Evolutionary conservation across 192 early-diverging fungal species (phyloP), one percentile per base, ranked within the genome.

Genomic region (Endogone sp.): DNA sequence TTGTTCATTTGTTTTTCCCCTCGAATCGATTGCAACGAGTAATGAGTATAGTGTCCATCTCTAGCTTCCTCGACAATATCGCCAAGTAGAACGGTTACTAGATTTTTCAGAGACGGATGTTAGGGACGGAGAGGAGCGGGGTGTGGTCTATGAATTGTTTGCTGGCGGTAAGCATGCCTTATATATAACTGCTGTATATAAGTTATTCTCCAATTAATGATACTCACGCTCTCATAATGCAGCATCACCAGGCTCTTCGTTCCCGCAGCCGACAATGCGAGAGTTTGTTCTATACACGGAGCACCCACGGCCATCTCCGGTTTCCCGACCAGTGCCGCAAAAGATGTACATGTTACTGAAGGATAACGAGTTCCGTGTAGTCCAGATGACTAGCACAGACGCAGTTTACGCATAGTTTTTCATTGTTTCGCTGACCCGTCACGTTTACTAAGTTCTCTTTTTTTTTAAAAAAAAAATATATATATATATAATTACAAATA

Each of bases 31-130:
- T 8, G n/a, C 16, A 54, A 3, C 27, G 24, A 62, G 22, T 30
- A 4, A 56, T 2, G 20, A 29, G 56, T 55, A 11, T n/a, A 37
- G 29, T 60, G 54, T 26, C 58, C 44, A 20, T 62, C 44, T 49
- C 20, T 67, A 85, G 86, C 79, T 90, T 29, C 90, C 90, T 28
- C 75, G 75, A 31, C 90, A 90, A 62, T 76, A 84, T 61, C 65
- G 73, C 13, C 64, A 89, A 3, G 86, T 91, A 2, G 81, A 86
- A 31, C 70, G 80, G 30, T 65, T 91, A 28, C 9, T 91, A 49
- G 68, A 74, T 2, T 56, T 61, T 16, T 28, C 74, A 16, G 78
- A 88, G 28, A 67, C 81, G 4, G 31, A 66, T 4, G 77, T 85
- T 25, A 44, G 68, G 28, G 83, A 84, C 64, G 86, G 83, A 8